phyloP scores from a whole-genome alignment of 257 asterid species.

The Cynanchum wilfordii region DNA sequence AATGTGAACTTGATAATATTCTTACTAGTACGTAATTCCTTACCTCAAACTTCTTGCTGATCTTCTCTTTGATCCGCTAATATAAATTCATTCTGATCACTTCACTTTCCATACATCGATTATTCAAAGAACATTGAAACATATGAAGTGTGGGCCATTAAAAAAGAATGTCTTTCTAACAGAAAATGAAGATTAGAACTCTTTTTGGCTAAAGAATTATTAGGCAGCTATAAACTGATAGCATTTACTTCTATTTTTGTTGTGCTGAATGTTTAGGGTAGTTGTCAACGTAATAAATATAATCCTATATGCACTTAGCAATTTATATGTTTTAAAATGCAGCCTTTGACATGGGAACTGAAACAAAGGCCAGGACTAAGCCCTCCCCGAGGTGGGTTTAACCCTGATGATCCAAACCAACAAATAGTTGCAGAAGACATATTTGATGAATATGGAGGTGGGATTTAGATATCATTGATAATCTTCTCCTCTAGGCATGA shows the following conservation, averaged over 20 bases:
- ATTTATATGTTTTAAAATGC: slow-evolving; percentile 3
- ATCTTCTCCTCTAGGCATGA: background rate
- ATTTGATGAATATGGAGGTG: slow-evolving; percentile 98
- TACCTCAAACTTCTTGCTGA: background rate
- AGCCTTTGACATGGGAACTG: slow-evolving; percentile 86
- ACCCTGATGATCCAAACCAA: slow-evolving; percentile 81
- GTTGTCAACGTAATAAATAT: background rate
- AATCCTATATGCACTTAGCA: background rate
- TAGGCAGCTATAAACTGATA: background rate
- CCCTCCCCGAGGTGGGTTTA: slow-evolving; percentile 94
- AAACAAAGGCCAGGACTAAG: slow-evolving; percentile 90
- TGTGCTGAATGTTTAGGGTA: background rate
- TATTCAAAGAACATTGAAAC: background rate
- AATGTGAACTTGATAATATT: too few species aligned
- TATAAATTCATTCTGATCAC: background rate
- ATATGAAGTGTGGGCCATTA: too few species aligned
- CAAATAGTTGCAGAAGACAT: slow-evolving; percentile 98
- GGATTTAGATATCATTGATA: background rate
- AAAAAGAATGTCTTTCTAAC: background rate
- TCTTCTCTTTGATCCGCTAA: background rate
- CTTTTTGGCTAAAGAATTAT: background rate
- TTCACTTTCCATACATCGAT: background rate
- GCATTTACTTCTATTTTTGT: background rate
- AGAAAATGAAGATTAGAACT: background rate
- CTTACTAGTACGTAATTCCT: background rate